Conservation (phyloP, 257 asterid species). For the Linderniella brevidens region DNA sequence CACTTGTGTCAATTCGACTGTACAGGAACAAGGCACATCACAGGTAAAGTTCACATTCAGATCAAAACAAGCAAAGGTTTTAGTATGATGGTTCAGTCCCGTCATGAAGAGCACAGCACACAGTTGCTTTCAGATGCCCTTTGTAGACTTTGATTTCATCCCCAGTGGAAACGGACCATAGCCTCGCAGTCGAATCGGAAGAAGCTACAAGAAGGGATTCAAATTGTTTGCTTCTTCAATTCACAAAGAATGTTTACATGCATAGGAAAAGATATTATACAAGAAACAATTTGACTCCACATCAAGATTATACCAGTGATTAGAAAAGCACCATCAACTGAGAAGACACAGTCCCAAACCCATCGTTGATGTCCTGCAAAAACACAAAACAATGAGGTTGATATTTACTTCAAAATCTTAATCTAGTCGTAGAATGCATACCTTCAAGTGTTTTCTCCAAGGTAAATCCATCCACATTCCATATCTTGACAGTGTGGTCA, state of each 20-base stretch:
- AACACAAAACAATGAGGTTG: constrained; percentile 2
- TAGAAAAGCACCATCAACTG: constrained; percentile 86
- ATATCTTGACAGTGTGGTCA: constrained; percentile 80
- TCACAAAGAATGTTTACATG: not conserved
- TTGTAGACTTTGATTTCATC: constrained; percentile 72
- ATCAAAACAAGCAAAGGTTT: not conserved
- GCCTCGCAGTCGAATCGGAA: constrained; percentile 79
- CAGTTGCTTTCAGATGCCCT: constrained; percentile 92
- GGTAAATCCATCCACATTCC: constrained; percentile 93
- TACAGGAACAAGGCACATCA: no score
- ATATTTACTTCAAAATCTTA: not conserved
- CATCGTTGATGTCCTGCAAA: constrained; percentile 83
- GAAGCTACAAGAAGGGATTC: constrained; percentile 43
- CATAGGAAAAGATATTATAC: not conserved
- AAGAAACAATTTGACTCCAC: no score
- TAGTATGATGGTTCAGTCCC: constrained; percentile 56
- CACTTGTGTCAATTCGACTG: no score
- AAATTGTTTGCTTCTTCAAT: not conserved
- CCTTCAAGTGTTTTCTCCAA: constrained; percentile 78
- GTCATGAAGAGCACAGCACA: constrained; percentile 91
- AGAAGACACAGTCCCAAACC: constrained; percentile 98
- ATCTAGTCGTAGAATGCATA: constrained; percentile 8
- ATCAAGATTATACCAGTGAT: constrained; percentile 47
- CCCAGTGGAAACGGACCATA: constrained; percentile 73
- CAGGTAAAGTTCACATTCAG: no score